Percentiles rank a stretch among this genome's conserved stretches.
Evolutionary conservation across 2,329 filamentous ascomycete species (phyloP).

Genomic region (Colletotrichum falcatum): DNA sequence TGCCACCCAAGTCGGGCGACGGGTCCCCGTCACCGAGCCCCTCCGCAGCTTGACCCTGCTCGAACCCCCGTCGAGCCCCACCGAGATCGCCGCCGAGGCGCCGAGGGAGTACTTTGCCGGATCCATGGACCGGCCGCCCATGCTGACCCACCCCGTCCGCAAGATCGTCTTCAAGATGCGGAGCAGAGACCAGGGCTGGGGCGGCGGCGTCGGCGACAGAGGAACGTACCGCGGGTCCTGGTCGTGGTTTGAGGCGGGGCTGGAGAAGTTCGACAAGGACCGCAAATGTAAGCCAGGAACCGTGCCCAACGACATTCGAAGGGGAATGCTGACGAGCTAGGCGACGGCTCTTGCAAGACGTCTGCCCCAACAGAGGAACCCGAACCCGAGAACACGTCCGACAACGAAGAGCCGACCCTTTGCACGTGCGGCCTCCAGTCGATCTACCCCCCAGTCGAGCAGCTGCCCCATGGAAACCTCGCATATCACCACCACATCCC

Average conservation of each 20-base stretch:
- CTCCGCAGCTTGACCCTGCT: conserved; percentile 23
- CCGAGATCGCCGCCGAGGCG: conserved; percentile 14
- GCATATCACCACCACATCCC: conserved; percentile 55
- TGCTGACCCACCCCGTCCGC: conserved; percentile 62
- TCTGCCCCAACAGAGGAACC: neutral
- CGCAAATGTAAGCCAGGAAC: conserved; percentile 43
- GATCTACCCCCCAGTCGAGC: conserved; percentile 49
- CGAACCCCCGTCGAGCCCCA: conserved; percentile 12
- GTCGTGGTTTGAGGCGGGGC: conserved; percentile 74
- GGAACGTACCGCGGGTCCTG: conserved; percentile 62
- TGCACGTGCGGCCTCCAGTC: conserved; percentile 53
- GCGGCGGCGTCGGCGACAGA: conserved; percentile 46
- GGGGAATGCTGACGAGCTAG: neutral
- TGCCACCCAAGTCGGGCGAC: conserved; percentile 21
- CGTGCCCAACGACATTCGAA: accelerated
- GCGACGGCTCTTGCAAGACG: conserved; percentile 29
- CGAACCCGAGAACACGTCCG: neutral
- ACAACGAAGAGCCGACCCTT: conserved; percentile 37
- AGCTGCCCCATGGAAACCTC: conserved; percentile 30
- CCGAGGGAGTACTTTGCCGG: conserved; percentile 48
- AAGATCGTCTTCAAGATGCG: conserved; percentile 71
- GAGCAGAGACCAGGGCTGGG: conserved; percentile 71
- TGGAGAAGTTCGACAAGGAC: conserved; percentile 65
- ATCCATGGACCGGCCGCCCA: conserved; percentile 45
- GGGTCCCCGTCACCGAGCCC: conserved; percentile 21